phyloP scores from a whole-genome alignment of 768 basidiomycete genomes.

The Amanita thiersii region DNA sequence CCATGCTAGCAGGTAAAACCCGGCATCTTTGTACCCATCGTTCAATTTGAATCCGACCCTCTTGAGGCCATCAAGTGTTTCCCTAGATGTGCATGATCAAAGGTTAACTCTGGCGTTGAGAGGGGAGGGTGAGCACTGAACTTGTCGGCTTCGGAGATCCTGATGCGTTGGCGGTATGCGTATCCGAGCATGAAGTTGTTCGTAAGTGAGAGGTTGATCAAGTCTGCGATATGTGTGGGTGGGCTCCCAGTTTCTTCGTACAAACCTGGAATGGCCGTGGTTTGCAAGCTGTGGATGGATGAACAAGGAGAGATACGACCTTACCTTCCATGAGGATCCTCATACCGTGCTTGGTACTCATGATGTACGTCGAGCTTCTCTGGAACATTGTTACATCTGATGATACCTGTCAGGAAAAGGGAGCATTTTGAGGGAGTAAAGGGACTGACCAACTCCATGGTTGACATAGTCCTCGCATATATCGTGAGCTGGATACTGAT shows the following conservation, averaged over 20 bases:
- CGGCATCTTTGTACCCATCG: constrained; percentile 41
- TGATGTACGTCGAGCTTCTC: constrained; percentile 49
- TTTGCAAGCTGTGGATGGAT: neutral
- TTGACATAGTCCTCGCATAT: constrained; percentile 33
- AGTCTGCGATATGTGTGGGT: constrained; percentile 41
- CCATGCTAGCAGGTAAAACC: constrained; percentile 40
- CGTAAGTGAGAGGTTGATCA: constrained; percentile 36
- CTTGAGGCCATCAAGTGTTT: constrained; percentile 43
- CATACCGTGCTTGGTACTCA: constrained; percentile 36
- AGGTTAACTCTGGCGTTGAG: neutral
- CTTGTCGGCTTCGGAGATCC: constrained; percentile 51
- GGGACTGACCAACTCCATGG: constrained; percentile 32
- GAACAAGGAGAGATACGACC: neutral
- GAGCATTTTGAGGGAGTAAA: neutral
- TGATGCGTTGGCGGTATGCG: constrained; percentile 22
- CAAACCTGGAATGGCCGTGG: constrained; percentile 28
- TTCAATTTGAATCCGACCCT: constrained; percentile 50
- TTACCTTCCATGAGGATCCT: constrained; percentile 19
- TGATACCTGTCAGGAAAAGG: too few relatives aligned
- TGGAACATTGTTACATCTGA: constrained; percentile 54
- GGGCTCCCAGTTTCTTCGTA: constrained; percentile 33
- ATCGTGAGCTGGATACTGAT: constrained; percentile 30
- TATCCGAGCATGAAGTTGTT: constrained; percentile 23
- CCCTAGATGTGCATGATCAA: constrained; percentile 12
- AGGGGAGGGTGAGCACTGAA: constrained; percentile 15